phyloP scores from a whole-genome alignment of 345 rosid species.

The Aquilaria malaccensis region DNA sequence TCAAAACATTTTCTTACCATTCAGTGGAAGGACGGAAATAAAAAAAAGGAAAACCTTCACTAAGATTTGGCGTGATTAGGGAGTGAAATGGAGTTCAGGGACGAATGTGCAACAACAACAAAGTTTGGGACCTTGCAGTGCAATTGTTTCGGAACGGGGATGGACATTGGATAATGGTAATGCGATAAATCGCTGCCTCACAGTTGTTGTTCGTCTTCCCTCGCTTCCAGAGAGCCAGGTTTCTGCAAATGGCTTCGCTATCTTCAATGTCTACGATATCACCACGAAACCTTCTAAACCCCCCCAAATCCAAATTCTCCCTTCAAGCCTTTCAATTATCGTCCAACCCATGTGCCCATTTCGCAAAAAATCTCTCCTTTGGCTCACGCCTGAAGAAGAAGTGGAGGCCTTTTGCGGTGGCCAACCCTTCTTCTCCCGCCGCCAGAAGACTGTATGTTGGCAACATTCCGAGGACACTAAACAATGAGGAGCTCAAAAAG shows the following conservation, averaged over 20 bases:
- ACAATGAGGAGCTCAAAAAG: constrained; percentile 46
- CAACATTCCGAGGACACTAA: constrained; percentile 66
- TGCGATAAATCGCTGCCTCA: too few relatives aligned
- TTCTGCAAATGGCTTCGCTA: constrained; percentile 27
- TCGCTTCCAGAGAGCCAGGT: too few relatives aligned
- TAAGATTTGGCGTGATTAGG: too few relatives aligned
- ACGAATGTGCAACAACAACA: too few relatives aligned
- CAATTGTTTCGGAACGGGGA: too few relatives aligned
- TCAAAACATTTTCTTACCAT: too few relatives aligned
- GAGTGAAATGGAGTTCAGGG: too few relatives aligned
- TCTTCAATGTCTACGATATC: constrained; percentile 16
- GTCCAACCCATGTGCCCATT: neutral
- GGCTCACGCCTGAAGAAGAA: constrained; percentile 11
- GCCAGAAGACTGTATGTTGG: constrained; percentile 63
- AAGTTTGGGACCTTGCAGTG: too few relatives aligned
- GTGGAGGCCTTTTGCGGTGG: constrained; percentile 31
- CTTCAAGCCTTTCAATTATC: constrained; percentile 14
- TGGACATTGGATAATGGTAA: too few relatives aligned
- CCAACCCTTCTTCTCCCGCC: constrained; percentile 43
- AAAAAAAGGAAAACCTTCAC: too few relatives aligned
- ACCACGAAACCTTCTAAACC: constrained; percentile 10
- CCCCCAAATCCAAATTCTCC: constrained; percentile 19
- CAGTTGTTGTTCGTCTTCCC: too few relatives aligned
- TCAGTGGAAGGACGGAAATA: too few relatives aligned
- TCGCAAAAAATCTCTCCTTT: constrained; percentile 4